Base-by-base conservation (phyloP, 768 basidiomycete genomes). In the Nevesoporus exiguus region DNA sequence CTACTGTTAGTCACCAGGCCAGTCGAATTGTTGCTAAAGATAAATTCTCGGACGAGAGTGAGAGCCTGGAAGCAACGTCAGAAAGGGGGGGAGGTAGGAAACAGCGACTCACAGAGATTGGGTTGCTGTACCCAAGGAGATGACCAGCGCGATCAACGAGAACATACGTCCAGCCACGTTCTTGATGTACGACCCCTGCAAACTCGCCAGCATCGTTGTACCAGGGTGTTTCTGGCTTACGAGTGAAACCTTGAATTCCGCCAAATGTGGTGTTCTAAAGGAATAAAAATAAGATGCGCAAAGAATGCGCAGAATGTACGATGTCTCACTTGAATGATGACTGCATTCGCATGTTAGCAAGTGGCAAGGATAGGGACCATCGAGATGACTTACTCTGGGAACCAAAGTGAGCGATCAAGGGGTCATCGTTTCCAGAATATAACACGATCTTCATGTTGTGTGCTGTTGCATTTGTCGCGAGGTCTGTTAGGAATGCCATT, bases 181-280 rank as follows among this genome's bases (percentile, higher is more conserved):
- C 88, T 65, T 87, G 85, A 61, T 86, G 85, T n/a, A 88, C 77
- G 27, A 87, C 81, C 0, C 87, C 88, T 0, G 79, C 84, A 45
- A 81, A 76, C 49, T 80, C 70, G 14, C 81, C 80, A 0, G 64
- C 61, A 44, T 85, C 83, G 50, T 82, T 80, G 47, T 68, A 71
- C 85, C 86, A 89, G 0, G 81, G 79, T 1, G 88, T 88, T 0
- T 81, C 76, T 3, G 88, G 88, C 52, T 77, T 79, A 40, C 80
- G 74, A 0, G 83, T 81, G 66, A 90, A 90, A 2, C 88, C 88
- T 68, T 84, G 84, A 36, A 83, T 82, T 6, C 86, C 86, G 61
- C 86, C 86, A 62, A 88, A 90, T 1, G 88, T 88, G 15, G 86
- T 87, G 62, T 90, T 90, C 83, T 88, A 55, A 11, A 13, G 15